These are phyloP conservation scores for Jackrogersella minutella DNA, from an alignment of 495 filamentous ascomycete species.

Conservation along the genomic window DNA sequence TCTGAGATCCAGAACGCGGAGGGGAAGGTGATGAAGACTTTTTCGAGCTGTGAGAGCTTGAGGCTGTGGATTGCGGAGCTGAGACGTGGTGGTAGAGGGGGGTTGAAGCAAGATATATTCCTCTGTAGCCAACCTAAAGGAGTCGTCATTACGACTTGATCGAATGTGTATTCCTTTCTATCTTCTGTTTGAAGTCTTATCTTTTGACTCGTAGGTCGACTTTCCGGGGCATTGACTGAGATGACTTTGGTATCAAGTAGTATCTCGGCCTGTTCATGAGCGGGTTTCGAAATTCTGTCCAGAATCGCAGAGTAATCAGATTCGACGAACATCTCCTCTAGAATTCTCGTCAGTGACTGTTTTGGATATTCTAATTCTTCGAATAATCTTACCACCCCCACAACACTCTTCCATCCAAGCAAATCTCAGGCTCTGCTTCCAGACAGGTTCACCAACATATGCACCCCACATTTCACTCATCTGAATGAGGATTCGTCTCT, in stretches of 20 bases:
- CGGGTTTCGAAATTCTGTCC: slow-evolving; percentile 60
- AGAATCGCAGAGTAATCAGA: slow-evolving; percentile 73
- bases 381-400: slow-evolving; percentile 65
- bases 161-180: slow-evolving; percentile 57
- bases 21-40: slow-evolving; percentile 78
- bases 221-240: slow-evolving; percentile 48
- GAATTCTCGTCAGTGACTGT: slow-evolving; percentile 5
- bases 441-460: slow-evolving; percentile 72
- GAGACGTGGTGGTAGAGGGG: slow-evolving; percentile 64
- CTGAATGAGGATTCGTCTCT: slow-evolving; percentile 49
- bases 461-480: slow-evolving; percentile 73
- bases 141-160: slow-evolving; percentile 74
- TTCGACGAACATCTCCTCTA: slow-evolving; percentile 75
- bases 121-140: slow-evolving; percentile 78
- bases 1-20: slow-evolving; percentile 50
- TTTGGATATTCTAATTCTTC: not conserved
- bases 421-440: slow-evolving; percentile 74
- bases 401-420: slow-evolving; percentile 79
- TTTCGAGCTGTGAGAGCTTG: slow-evolving; percentile 76
- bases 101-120: slow-evolving; percentile 66
- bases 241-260: slow-evolving; percentile 61
- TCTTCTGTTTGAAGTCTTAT: slow-evolving; percentile 54
- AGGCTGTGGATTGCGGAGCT: slow-evolving; percentile 67
- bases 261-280: slow-evolving; percentile 61
- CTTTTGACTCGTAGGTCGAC: slow-evolving; percentile 34